Conservation (phyloP, 1,284 basidiomycete species). For the Chalciporus sp. region DNA sequence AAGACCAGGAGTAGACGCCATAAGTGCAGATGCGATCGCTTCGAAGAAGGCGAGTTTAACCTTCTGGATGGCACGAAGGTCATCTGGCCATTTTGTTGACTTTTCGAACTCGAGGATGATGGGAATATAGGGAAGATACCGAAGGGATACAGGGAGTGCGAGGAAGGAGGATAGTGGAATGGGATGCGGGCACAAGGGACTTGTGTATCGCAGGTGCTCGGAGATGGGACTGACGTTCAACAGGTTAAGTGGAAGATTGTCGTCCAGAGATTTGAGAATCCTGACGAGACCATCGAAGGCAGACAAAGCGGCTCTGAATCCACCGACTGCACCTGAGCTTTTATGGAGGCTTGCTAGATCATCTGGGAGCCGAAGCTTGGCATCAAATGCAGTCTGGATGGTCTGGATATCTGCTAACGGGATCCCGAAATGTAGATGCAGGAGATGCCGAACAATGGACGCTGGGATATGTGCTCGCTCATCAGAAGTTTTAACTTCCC, state of each 20-base stretch:
- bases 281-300: constrained; percentile 85
- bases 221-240: constrained; percentile 78
- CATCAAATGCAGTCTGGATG: constrained; percentile 68
- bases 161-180: constrained; percentile 52
- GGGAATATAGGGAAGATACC: constrained; percentile 71
- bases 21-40: constrained; percentile 66
- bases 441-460: constrained; percentile 74
- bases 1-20: constrained; percentile 52
- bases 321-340: constrained; percentile 49
- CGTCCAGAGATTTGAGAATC: constrained; percentile 76
- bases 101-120: constrained; percentile 87
- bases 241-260: constrained; percentile 81
- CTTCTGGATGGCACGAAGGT: constrained; percentile 90
- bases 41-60: constrained; percentile 95
- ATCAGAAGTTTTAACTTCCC: constrained; percentile 77
- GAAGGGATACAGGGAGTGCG: constrained; percentile 58
- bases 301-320: constrained; percentile 77
- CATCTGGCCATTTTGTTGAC: constrained; percentile 94
- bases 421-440: constrained; percentile 77
- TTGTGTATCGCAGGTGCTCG: constrained; percentile 81
- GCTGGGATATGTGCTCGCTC: constrained; percentile 81
- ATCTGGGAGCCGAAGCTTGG: constrained; percentile 68
- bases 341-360: constrained; percentile 52
- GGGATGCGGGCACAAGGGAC: constrained; percentile 68
- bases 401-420: constrained; percentile 50